phyloP scores from a whole-genome alignment of 2,329 filamentous ascomycete species.

The Aspergillus ibericus region DNA sequence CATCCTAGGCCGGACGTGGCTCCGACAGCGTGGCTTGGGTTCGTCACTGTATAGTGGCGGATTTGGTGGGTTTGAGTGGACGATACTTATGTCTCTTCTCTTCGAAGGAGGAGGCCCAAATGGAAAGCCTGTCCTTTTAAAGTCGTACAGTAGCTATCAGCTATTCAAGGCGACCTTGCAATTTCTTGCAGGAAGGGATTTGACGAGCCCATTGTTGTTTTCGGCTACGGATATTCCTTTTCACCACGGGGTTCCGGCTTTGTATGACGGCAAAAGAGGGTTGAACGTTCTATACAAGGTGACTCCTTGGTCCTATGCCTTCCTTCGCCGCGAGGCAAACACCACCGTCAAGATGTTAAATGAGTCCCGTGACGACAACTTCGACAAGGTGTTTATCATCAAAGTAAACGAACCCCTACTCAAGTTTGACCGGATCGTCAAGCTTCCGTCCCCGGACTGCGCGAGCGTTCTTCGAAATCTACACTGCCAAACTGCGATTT shows the following conservation, averaged over 20 bases:
- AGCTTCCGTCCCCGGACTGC: conserved; percentile 30
- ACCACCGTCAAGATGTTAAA: conserved; percentile 73
- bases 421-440: conserved; percentile 56
- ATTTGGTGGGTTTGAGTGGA: conserved; percentile 93
- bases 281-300: conserved; percentile 91
- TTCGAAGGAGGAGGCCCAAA: conserved; percentile 74
- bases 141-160: conserved; percentile 84
- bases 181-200: conserved; percentile 72
- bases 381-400: conserved; percentile 78
- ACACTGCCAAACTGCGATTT: conserved; percentile 47
- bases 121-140: conserved; percentile 70
- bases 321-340: conserved; percentile 72
- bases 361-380: conserved; percentile 73
- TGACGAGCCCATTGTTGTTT: conserved; percentile 65
- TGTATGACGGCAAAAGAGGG: conserved; percentile 73
- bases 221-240: conserved; percentile 33
- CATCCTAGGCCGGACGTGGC: conserved; percentile 82
- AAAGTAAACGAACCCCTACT: conserved; percentile 53
- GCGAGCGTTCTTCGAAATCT: conserved; percentile 31
- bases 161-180: conserved; percentile 94
- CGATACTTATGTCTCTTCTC: conserved; percentile 73
- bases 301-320: conserved; percentile 75
- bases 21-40: conserved; percentile 80
- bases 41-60: conserved; percentile 71
- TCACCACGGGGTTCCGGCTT: conserved; percentile 59